Evolutionary conservation across 2,329 filamentous ascomycete genomes (phyloP), one percentile per base, ranked within the genome.

Genomic region (Fusarium liriodendri): DNA sequence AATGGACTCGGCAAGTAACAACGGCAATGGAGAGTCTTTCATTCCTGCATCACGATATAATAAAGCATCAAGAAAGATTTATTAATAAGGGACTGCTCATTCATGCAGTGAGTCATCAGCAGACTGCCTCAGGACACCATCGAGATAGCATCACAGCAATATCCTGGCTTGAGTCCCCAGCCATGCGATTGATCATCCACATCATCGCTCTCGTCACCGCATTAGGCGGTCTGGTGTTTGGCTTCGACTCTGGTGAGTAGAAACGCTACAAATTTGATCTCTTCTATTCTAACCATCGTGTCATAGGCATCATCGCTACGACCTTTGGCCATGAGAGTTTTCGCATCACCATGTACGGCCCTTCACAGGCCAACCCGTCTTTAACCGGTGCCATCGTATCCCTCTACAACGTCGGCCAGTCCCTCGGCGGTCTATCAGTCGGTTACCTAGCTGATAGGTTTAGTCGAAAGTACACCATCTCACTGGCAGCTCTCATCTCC

Each of bases 391-490:
- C 66, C 5, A 64, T 68, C 9, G 61, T 67, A 2, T 81, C 78
- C 0, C 71, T 79, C 4, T 82, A 81, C 70, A 79, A 82, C n/a
- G 80, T 79, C 20, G 80, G 80, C 1, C 76, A 80, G 42, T 78
- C 78, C 8, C 64, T 82, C 9, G 80, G 80, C 1, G 79, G 77
- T 18, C 62, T 80, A 18, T 72, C 60, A 1, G 74, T 78, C 8
- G 82, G 82, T 1, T 82, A 78, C 40, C 72, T 78, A 6, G 80
- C 80, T 4, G 82, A 83, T 50, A 78, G 47, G 18, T 79, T 82
- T 57, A 63, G 60, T 13, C 60, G 45, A 3, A 54, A 54, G 25
- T 63, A 63, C n/a, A 63, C 60, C 33, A 63, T 63, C 45, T 63
- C 40, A 10, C n/a, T 62, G 11, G 59, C 80, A 81, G 72, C 78